Base-by-base conservation (phyloP, 2,329 filamentous ascomycete species). In the Ciborinia camelliae region DNA sequence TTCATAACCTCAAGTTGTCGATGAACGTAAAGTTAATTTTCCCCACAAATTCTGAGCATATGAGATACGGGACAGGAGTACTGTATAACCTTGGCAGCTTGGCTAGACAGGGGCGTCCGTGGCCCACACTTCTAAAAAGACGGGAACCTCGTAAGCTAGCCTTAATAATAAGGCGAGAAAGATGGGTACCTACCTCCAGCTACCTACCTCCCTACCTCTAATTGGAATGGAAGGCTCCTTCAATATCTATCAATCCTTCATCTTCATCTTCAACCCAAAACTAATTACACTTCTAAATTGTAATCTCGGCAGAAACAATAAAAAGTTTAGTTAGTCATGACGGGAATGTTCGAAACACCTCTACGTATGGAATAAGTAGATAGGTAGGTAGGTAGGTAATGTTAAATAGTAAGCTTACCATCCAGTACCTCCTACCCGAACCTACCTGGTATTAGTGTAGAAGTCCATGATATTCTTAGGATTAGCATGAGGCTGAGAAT, bases 11-110 rank as follows among this genome's bases (percentile, higher is more conserved):
- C n/a, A 60, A 39, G n/a, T 50, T 26, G 35, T 26, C 35, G 37
- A 32, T 35, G 39, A 37, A 63, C 15, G 47, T 57, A 47, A 48
- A 39, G 51, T 48, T n/a, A n/a, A n/a, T n/a, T 63, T 50, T 50
- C 52, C 30, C 61, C 61, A 63, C 51, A 63, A n/a, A 39, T 48
- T 57, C 51, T 51, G 61, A 26, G 59, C 20, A 43, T 47, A 32
- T 43, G 35, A 28, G 26, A 23, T n/a, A n/a, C 39, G 55, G 55
- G 26, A 63, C 60, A 55, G 28, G 60, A 51, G 51, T 47, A 4
- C 30, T 9, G 51, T 55, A 50, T 45, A 32, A 12, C 26, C 30
- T 39, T n/a, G 48, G 28, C 28, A 20, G 18, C n/a, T n/a, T n/a
- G n/a, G n/a, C n/a, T n/a, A n/a, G n/a, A n/a, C n/a, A n/a, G n/a